Percentiles rank a stretch among this genome's conserved stretches.
Evolutionary conservation across 164 flowering plant species (phyloP).

Genomic region (Warburgia ugandensis): DNA sequence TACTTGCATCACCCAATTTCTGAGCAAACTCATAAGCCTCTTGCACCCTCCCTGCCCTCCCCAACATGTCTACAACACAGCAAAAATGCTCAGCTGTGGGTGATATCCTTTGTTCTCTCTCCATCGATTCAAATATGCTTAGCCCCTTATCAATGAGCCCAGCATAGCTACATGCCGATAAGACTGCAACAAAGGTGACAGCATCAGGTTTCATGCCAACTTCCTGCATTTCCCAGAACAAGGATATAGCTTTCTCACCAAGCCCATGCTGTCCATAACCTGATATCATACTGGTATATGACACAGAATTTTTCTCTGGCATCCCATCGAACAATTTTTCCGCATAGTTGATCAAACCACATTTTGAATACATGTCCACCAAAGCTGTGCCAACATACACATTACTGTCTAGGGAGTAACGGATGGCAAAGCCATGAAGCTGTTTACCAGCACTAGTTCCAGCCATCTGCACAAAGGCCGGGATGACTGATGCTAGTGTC

Average conservation of each 20-base stretch:
- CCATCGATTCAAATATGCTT: conserved; percentile 59
- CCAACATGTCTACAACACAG: conserved; percentile 85
- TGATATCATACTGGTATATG: conserved; percentile 78
- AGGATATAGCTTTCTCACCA: conserved; percentile 56
- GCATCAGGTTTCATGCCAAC: conserved; percentile 59
- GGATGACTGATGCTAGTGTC: conserved; percentile 72
- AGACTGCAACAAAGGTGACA: conserved; percentile 64
- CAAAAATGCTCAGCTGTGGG: conserved; percentile 69
- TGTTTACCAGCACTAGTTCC: conserved; percentile 52
- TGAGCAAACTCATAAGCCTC: conserved; percentile 72
- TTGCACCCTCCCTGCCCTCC: conserved; percentile 68
- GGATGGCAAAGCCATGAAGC: conserved; percentile 67
- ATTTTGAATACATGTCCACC: conserved; percentile 83
- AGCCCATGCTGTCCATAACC: conserved; percentile 87
- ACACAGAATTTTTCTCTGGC: conserved; percentile 54
- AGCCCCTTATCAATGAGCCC: conserved; percentile 83
- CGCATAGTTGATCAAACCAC: conserved; percentile 51
- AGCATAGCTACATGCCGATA: conserved; percentile 77
- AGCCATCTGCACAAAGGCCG: conserved; percentile 53
- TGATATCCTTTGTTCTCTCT: conserved; percentile 30
- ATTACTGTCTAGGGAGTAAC: conserved; percentile 46
- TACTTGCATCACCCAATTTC: conserved; percentile 44
- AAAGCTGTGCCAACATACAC: conserved; percentile 74
- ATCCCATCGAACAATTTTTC: conserved; percentile 38
- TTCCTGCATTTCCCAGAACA: conserved; percentile 47